phyloP scores from a whole-genome alignment of 345 rosid species.

The Citrus glauca region DNA sequence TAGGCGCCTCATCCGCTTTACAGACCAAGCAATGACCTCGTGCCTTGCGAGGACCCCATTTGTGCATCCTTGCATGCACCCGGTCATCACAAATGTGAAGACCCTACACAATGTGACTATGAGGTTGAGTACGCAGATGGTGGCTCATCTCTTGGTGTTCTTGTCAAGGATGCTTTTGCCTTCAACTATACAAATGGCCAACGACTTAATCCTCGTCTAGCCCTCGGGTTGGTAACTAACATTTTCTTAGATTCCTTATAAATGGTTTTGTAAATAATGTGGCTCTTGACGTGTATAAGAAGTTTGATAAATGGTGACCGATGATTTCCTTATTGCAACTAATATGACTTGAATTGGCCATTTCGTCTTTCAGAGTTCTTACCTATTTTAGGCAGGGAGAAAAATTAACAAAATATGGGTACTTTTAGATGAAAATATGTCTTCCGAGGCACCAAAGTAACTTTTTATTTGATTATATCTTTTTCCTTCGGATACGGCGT shows the following conservation, averaged over 20 bases:
- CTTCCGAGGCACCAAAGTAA: not conserved
- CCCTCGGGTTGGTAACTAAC: conserved; percentile 56
- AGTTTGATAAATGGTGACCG: not conserved
- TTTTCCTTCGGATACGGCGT: not conserved
- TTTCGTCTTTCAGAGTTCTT: not conserved
- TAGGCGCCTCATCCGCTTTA: conserved; percentile 95
- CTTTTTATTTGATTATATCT: not conserved
- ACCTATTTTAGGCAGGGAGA: not conserved
- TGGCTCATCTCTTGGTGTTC: conserved; percentile 91
- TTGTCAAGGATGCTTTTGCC: conserved; percentile 66
- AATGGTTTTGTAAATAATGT: not conserved
- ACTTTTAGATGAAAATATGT: not conserved
- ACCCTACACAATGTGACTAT: conserved; percentile 77
- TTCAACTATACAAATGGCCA: conserved; percentile 56
- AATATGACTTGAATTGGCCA: not conserved
- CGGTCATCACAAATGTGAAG: conserved; percentile 46
- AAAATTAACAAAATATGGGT: not conserved
- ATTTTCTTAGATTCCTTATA: not conserved
- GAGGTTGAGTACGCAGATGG: conserved; percentile 93
- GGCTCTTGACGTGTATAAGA: not conserved
- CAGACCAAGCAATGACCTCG: conserved; percentile 63
- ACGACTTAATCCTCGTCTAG: conserved; percentile 56
- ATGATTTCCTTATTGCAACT: too few relatives aligned
- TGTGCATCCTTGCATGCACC: conserved; percentile 67
- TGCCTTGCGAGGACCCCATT: conserved; percentile 63